A percentile compares a stretch with the other conserved stretches of the same genome.
phyloP scores from a whole-genome alignment of 169 alveolate species.

The Plasmodium gaboni region DNA sequence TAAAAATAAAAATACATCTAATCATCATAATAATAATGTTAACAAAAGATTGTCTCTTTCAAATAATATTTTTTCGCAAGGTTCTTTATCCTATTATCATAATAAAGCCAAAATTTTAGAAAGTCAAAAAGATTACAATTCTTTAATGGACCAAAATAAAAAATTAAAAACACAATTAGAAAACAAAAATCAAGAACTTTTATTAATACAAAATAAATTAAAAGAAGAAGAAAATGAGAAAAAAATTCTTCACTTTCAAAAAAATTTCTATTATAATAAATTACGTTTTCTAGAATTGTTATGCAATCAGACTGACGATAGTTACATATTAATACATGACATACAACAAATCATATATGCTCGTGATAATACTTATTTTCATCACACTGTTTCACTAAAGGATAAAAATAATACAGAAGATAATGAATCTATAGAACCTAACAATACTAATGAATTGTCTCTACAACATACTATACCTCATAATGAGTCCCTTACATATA shows the following conservation, averaged over 20 bases:
- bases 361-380: slow-evolving; percentile 70
- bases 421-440: neutral
- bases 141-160: slow-evolving; percentile 53
- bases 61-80: slow-evolving; percentile 24
- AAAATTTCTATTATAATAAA: slow-evolving; percentile 94
- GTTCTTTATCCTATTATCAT: slow-evolving; percentile 30
- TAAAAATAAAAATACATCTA: neutral
- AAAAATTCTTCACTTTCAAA: slow-evolving; percentile 91
- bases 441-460: neutral
- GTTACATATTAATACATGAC: slow-evolving; percentile 30
- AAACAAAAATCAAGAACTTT: slow-evolving; percentile 78
- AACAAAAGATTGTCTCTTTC: slow-evolving; percentile 23
- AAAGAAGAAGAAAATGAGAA: slow-evolving; percentile 84
- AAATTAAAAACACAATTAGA: slow-evolving; percentile 65
- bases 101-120: slow-evolving; percentile 18
- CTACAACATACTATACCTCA: neutral
- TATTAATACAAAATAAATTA: slow-evolving; percentile 80
- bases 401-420: slow-evolving; percentile 12
- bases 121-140: slow-evolving; percentile 15
- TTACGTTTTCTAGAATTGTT: slow-evolving; percentile 92
- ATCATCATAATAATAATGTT: neutral
- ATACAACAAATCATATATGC: slow-evolving; percentile 73
- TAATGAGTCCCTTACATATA: neutral
- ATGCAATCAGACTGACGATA: slow-evolving; percentile 86
- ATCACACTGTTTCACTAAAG: slow-evolving; percentile 35